phyloP scores from a whole-genome alignment of 768 basidiomycete genomes.

The Serendipita sp. region DNA sequence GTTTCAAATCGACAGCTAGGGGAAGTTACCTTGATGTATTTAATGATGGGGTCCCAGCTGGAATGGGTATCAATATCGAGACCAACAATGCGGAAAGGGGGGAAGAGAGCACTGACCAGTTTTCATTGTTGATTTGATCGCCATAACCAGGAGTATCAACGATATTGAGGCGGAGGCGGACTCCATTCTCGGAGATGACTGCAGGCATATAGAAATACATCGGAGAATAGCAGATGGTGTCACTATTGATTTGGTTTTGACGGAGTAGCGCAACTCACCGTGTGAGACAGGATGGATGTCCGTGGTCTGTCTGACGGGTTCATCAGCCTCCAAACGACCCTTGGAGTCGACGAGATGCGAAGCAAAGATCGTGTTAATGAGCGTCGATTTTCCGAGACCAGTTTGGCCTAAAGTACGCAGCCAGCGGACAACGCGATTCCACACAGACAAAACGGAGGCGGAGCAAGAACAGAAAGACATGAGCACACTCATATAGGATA shows the following conservation, averaged over 20 bases:
- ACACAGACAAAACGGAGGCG: conserved; percentile 4
- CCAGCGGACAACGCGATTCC: background rate
- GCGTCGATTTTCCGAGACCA: conserved; percentile 92
- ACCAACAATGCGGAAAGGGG: background rate
- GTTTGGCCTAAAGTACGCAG: conserved; percentile 62
- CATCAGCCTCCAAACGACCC: conserved; percentile 75
- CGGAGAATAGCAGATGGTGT: background rate
- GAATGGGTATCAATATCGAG: background rate
- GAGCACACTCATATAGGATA: background rate
- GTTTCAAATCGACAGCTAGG: background rate
- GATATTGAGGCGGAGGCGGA: conserved; percentile 87
- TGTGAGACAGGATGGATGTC: conserved; percentile 92
- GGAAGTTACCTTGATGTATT: conserved; percentile 64
- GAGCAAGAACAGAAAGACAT: conserved; percentile 19
- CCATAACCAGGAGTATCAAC: conserved; percentile 98
- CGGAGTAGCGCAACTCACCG: conserved; percentile 35
- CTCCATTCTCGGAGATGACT: conserved; percentile 96
- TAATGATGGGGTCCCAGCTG: conserved; percentile 98
- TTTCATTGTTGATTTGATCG: conserved; percentile 98
- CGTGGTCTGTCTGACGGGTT: conserved; percentile 86
- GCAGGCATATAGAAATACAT: background rate
- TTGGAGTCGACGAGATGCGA: conserved; percentile 97
- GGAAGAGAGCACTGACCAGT: conserved; percentile 45
- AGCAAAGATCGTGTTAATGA: conserved; percentile 98
- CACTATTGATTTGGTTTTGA: background rate